A percentile compares a stretch with the other conserved stretches of the same genome.
phyloP scores from a whole-genome alignment of 2,329 filamentous ascomycete genomes.

The Diplodia scrobiculata region DNA sequence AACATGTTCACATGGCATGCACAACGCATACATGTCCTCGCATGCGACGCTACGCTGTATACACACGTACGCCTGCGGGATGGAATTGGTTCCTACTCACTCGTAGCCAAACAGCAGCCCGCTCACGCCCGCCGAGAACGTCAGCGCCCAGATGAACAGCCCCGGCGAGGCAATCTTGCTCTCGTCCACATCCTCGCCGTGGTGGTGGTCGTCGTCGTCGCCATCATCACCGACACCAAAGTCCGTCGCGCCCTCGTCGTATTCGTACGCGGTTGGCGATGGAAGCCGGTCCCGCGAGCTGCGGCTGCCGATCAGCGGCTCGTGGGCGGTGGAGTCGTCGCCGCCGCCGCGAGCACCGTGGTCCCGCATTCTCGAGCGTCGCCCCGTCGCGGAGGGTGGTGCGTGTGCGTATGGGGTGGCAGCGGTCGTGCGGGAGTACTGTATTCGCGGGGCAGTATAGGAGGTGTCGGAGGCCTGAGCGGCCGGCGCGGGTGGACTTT shows the following conservation, averaged over 20 bases:
- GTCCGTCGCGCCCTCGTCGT: conserved; percentile 14
- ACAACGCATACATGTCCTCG: neutral
- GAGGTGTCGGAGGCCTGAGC: neutral
- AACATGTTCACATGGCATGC: neutral
- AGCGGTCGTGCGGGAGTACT: neutral
- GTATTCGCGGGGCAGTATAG: neutral
- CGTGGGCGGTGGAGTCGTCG: conserved; percentile 17
- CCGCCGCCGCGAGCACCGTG: neutral
- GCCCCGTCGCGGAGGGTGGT: neutral
- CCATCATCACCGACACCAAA: conserved; percentile 29
- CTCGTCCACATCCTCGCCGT: conserved; percentile 38
- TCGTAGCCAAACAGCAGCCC: conserved; percentile 65
- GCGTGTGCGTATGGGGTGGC: neutral
- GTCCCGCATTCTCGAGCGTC: conserved; percentile 24
- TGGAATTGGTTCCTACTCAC: conserved; percentile 37
- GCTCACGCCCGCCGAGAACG: conserved; percentile 60
- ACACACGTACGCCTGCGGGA: neutral
- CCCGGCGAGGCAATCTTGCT: conserved; percentile 37
- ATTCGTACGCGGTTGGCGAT: conserved; percentile 7
- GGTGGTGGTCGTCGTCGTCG: neutral
- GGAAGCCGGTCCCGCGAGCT: conserved; percentile 4
- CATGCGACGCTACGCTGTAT: too few species aligned
- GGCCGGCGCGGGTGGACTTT: too few species aligned
- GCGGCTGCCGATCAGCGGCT: conserved; percentile 26
- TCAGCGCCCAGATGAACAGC: conserved; percentile 58